phyloP scores from a whole-genome alignment of 805 yeast genomes.

The Lipomyces spencermartinsiae region DNA sequence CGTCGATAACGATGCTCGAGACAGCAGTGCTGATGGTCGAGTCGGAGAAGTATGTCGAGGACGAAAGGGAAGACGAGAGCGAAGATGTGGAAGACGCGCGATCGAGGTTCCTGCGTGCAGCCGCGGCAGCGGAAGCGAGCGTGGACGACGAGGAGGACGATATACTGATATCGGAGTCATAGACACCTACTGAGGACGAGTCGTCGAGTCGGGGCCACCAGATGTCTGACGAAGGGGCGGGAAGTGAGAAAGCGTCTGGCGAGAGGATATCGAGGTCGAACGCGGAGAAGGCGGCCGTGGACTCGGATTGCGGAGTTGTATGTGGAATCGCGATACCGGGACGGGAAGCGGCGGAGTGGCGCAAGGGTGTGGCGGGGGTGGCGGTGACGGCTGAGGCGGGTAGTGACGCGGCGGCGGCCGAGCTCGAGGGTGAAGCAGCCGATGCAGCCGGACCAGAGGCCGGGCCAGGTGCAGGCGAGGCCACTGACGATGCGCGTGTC shows the following conservation, averaged over 20 bases:
- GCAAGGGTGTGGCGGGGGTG: background rate
- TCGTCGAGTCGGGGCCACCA: conserved; percentile 19
- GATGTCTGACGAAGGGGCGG: conserved; percentile 13
- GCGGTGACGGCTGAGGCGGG: background rate
- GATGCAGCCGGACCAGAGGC: background rate
- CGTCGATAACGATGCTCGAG: conserved; percentile 30
- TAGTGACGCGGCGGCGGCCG: background rate
- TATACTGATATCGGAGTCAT: conserved; percentile 8
- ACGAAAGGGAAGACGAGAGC: conserved; percentile 25
- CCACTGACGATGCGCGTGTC: background rate
- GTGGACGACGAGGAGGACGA: conserved; percentile 17
- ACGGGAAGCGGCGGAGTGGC: conserved; percentile 2
- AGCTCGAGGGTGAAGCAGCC: background rate
- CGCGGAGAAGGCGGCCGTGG: conserved; percentile 6
- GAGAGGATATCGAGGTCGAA: conserved; percentile 22
- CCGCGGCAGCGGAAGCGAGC: conserved; percentile 27
- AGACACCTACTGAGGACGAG: background rate
- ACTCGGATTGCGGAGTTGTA: conserved; percentile 6
- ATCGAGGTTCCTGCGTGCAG: conserved; percentile 32
- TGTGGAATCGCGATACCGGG: conserved; percentile 19
- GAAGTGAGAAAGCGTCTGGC: conserved; percentile 29
- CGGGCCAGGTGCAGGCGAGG: background rate
- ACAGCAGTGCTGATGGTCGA: conserved; percentile 30
- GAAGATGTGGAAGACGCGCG: conserved; percentile 33
- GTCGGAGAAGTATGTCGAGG: conserved; percentile 29